phyloP scores from a whole-genome alignment of 2,329 filamentous ascomycete genomes.

The Zasmidium angulare region DNA sequence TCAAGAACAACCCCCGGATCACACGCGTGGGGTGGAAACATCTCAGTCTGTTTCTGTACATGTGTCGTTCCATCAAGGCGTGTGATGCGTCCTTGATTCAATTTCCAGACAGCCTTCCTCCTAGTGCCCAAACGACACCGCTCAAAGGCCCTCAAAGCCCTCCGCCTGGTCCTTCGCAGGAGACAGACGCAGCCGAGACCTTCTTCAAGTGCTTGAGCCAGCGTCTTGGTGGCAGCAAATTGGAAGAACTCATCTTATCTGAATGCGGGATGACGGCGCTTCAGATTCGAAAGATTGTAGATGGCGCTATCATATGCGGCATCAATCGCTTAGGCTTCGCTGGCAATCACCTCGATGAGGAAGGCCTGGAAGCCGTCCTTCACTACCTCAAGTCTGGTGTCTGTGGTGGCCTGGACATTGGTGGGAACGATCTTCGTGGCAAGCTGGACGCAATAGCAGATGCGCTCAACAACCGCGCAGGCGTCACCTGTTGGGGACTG shows the following conservation, averaged over 20 bases:
- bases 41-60: constrained; percentile 83
- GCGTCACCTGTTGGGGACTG: constrained; percentile 70
- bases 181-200: constrained; percentile 60
- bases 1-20: constrained; percentile 87
- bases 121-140: constrained; percentile 22
- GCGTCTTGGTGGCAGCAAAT: constrained; percentile 69
- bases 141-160: constrained; percentile 22
- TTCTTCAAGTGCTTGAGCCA: constrained; percentile 75
- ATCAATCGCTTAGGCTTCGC: constrained; percentile 78
- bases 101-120: constrained; percentile 59
- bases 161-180: constrained; percentile 29
- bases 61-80: constrained; percentile 81
- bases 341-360: constrained; percentile 72
- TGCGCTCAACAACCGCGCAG: constrained; percentile 44
- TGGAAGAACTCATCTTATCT: constrained; percentile 81
- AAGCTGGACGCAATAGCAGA: constrained; percentile 50
- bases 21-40: constrained; percentile 87
- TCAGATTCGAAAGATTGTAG: constrained; percentile 74
- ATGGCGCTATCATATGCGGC: constrained; percentile 76
- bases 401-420: constrained; percentile 86
- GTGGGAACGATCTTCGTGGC: constrained; percentile 70
- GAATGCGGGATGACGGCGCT: constrained; percentile 72
- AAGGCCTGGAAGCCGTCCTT: constrained; percentile 73
- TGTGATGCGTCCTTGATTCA: constrained; percentile 83
- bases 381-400: constrained; percentile 72